Conservation (phyloP, 2,329 filamentous ascomycete genomes). For the Colletotrichum orchidophilum region DNA sequence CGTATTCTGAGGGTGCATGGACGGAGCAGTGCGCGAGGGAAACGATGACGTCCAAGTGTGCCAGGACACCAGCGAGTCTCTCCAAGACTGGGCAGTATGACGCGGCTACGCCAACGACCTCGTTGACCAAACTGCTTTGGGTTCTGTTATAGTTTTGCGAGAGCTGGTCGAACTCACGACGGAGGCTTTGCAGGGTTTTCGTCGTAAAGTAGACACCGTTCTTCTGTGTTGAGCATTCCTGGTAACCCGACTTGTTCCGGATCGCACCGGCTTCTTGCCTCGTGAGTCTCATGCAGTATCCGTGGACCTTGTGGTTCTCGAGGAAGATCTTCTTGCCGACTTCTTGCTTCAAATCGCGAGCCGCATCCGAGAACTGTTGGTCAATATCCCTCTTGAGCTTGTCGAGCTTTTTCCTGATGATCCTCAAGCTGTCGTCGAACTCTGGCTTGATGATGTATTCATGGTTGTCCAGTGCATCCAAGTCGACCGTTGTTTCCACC, state of each 20-base stretch:
- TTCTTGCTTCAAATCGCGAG: conserved; percentile 86
- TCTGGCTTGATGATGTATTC: conserved; percentile 99
- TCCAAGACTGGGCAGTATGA: conserved; percentile 96
- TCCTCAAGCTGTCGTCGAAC: conserved; percentile 87
- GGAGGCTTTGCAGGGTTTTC: conserved; percentile 77
- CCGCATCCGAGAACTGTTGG: conserved; percentile 79
- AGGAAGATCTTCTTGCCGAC: conserved; percentile 99
- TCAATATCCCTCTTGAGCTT: conserved; percentile 85
- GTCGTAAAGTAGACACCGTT: conserved; percentile 99
- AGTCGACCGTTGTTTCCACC: conserved; percentile 97
- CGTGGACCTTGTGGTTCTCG: conserved; percentile 94
- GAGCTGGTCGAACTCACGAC: conserved; percentile 92
- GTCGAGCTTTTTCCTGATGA: conserved; percentile 93
- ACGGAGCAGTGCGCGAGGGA: conserved; percentile 93
- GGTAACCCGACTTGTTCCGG: conserved; percentile 87
- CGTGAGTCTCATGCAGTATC: conserved; percentile 95
- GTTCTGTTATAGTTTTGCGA: conserved; percentile 96
- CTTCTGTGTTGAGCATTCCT: conserved; percentile 97
- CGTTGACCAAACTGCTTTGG: conserved; percentile 87
- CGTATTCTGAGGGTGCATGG: conserved; percentile 91
- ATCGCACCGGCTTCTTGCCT: conserved; percentile 92
- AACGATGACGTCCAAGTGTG: conserved; percentile 94
- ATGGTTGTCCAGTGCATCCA: conserved; percentile 94
- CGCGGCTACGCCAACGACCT: conserved; percentile 91
- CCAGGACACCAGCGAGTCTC: conserved; percentile 85